Base-by-base conservation (phyloP, 208 protist species). In the Crithidia mellificae region DNA sequence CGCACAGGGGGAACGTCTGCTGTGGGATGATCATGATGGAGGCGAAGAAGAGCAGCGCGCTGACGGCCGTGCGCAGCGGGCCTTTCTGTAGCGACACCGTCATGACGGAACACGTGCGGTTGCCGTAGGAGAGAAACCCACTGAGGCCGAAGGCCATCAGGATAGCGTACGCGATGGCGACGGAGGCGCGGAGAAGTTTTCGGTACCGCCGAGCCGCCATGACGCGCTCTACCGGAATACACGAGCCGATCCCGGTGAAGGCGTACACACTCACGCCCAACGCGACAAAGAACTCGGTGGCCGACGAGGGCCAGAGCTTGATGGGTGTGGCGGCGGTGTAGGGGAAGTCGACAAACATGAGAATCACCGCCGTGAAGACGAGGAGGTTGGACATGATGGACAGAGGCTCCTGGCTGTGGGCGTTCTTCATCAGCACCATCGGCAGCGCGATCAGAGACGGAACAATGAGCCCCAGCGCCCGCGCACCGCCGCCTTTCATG, bases 221-320 rank as follows among this genome's bases (percentile, higher is more conserved):
- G 34, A 56, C 75, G n/a, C 77, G 81, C 74, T 83, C 77, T 2
- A 83, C 63, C 19, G 73, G 54, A 24, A 83, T 62, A 38, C 65
- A 51, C 2, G 77, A 81, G 27, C 81, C 77, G 69, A 87, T 76
- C 19, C 77, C 77, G 14, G 81, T 87, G 65, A 87, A 87, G 62
- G 81, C 81, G 68, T 87, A 81, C 44, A 87, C 81, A 9, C 63
- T 72, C 17, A 87, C 71, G 32, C 81, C 77, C n/a, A 87, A 63
- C 15, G 81, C 81, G 19, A 75, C 71, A 52, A 87, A 84, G 57
- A 82, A 80, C 46, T 83, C 74, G 11, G 73, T 59, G 15, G 72
- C 39, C 2, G 80, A 83, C 39, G 63, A 25, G 5, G 77, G 39
- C 68, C 75, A 86, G 32, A 84, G 59, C 49, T 81, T 74, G 50